These are phyloP conservation scores for Rhodomyrtus psidioides DNA, from an alignment of 441 rosid genomes.

Conservation along the genomic window DNA sequence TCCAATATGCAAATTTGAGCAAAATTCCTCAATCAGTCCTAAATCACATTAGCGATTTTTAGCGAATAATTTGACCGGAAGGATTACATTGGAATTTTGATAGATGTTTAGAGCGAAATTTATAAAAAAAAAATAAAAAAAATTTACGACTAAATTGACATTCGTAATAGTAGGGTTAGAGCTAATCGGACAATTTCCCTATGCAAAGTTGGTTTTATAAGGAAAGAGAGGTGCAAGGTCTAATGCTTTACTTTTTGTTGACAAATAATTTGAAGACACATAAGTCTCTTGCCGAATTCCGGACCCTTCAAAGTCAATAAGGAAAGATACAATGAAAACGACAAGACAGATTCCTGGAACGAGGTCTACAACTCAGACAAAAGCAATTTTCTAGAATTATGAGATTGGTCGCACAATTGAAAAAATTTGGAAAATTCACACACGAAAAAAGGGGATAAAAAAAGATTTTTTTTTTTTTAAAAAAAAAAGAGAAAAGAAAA, in stretches of 20 bases:
- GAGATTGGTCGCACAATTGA: not conserved
- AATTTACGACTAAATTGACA: not conserved
- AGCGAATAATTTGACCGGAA: not conserved
- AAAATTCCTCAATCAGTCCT: not conserved
- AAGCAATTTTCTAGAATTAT: not conserved
- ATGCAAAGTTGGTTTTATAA: not conserved
- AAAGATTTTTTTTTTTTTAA: too few species aligned
- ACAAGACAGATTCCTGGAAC: not conserved
- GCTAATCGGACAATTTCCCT: not conserved
- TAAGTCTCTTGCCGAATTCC: too few species aligned
- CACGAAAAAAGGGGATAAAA: rapidly evolving
- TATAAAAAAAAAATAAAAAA: rapidly evolving
- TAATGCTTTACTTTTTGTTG: not conserved
- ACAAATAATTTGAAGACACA: not conserved
- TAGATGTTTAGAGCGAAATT: not conserved
- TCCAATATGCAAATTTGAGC: rapidly evolving
- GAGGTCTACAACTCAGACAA: not conserved
- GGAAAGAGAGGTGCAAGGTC: not conserved
- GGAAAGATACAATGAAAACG: not conserved
- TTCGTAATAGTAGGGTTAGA: rapidly evolving
- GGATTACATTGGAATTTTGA: rapidly evolving
- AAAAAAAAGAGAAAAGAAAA: not conserved
- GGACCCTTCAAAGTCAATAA: not conserved
- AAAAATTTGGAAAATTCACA: not conserved
- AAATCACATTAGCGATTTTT: not conserved